Evolutionary conservation across 2,329 filamentous ascomycete species (phyloP).

Genomic region (Tolypocladium guangdongense): DNA sequence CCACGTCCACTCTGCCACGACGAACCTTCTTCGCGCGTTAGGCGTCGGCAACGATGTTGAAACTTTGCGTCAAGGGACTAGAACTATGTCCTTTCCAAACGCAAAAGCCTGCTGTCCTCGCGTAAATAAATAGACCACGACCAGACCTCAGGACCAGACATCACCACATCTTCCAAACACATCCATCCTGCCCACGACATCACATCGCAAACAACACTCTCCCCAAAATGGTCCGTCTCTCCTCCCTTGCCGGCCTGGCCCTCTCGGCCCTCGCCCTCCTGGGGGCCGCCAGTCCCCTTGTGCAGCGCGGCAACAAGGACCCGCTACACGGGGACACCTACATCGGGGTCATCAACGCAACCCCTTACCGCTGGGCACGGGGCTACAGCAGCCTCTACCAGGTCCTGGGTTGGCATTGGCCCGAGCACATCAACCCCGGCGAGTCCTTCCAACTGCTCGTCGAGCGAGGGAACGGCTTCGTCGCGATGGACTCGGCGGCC

Average conservation of each 20-base stretch:
- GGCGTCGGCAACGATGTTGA: too few relatives aligned
- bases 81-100: too few relatives aligned
- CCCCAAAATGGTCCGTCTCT: neutral
- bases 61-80: too few relatives aligned
- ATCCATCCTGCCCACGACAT: too few relatives aligned
- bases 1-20: too few relatives aligned
- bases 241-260: neutral
- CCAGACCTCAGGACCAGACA: too few relatives aligned
- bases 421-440: constrained; percentile 16
- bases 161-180: too few relatives aligned
- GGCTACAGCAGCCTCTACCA: constrained; percentile 10
- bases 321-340: constrained; percentile 4
- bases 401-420: constrained; percentile 13
- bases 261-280: neutral
- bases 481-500: constrained; percentile 10
- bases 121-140: too few relatives aligned
- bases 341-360: constrained; percentile 21
- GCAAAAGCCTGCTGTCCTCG: too few relatives aligned
- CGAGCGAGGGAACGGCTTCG: neutral
- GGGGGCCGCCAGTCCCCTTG: neutral
- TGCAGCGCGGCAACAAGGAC: neutral
- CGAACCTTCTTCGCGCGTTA: too few relatives aligned
- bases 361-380: constrained; percentile 18
- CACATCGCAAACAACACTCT: neutral
- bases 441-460: constrained; percentile 6